phyloP scores from a whole-genome alignment of 169 alveolate genomes.

The Eimeria nieschulzi region DNA sequence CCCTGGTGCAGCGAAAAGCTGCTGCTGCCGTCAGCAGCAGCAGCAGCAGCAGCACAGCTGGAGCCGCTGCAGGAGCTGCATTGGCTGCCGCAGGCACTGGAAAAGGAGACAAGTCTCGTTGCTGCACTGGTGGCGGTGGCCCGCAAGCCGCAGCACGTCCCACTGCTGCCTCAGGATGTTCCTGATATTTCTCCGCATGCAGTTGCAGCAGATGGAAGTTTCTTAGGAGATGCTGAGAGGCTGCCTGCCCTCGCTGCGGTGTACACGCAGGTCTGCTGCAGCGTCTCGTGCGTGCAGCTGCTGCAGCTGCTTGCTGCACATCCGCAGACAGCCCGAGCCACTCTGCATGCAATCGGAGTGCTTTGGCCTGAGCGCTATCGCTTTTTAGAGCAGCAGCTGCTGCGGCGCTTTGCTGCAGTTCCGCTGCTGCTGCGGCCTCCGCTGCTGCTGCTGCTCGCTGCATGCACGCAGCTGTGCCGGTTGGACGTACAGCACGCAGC shows the following conservation, averaged over 20 bases:
- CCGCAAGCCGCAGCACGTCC: conserved; percentile 18
- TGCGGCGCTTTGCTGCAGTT: conserved; percentile 9
- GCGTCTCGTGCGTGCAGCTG: conserved; percentile 60
- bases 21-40: conserved; percentile 55
- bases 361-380: conserved; percentile 66
- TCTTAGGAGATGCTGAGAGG: conserved; percentile 33
- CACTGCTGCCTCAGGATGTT: conserved; percentile 51
- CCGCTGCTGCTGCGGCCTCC: conserved; percentile 73
- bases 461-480: conserved; percentile 55
- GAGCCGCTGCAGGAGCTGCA: conserved; percentile 58
- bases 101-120: not conserved
- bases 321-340: conserved; percentile 29
- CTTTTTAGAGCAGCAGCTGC: conserved; percentile 63
- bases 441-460: conserved; percentile 71
- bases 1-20: conserved; percentile 35
- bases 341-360: conserved; percentile 51
- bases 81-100: conserved; percentile 11
- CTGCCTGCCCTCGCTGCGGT: conserved; percentile 21
- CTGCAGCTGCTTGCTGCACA: conserved; percentile 55
- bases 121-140: conserved; percentile 47
- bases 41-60: conserved; percentile 53
- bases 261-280: conserved; percentile 68
- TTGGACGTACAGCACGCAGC: conserved; percentile 57
- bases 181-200: conserved; percentile 51
- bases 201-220: conserved; percentile 18